These are phyloP conservation scores for Lotus japonicus DNA, from an alignment of 306 rosid genomes.

Conservation along the genomic window DNA sequence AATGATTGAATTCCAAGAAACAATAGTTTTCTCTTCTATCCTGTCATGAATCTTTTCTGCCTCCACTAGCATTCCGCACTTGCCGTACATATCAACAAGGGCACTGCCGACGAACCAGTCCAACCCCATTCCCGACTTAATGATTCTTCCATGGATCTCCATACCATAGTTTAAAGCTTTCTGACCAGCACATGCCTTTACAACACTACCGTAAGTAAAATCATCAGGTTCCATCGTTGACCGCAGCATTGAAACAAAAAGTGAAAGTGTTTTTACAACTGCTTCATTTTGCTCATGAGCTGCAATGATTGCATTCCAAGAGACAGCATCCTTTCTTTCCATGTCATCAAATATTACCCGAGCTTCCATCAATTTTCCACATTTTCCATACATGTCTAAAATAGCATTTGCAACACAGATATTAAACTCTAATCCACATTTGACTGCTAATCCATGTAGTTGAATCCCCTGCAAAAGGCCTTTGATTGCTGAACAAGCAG, in stretches of 20 bases:
- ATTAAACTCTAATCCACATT: constrained; percentile 46
- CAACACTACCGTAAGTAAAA: constrained; percentile 76
- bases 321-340: constrained; percentile 67
- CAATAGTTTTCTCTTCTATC: constrained; percentile 49
- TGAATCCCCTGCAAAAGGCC: constrained; percentile 54
- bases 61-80: constrained; percentile 73
- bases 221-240: constrained; percentile 77
- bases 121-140: constrained; percentile 62
- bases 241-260: constrained; percentile 60
- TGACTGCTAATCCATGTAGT: constrained; percentile 62
- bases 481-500: constrained; percentile 61
- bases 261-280: constrained; percentile 42
- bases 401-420: constrained; percentile 75
- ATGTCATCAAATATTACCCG: constrained; percentile 60
- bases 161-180: constrained; percentile 50
- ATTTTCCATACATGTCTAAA: constrained; percentile 86
- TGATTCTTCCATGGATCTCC: constrained; percentile 76
- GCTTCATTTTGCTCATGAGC: constrained; percentile 72
- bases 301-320: constrained; percentile 87
- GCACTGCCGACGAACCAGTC: constrained; percentile 72
- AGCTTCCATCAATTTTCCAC: constrained; percentile 54
- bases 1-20: constrained; percentile 83
- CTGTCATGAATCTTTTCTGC: constrained; percentile 71
- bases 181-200: constrained; percentile 70
- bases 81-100: constrained; percentile 79